Base-by-base conservation (phyloP, 768 basidiomycete species). In the Mycena capillaripes region DNA sequence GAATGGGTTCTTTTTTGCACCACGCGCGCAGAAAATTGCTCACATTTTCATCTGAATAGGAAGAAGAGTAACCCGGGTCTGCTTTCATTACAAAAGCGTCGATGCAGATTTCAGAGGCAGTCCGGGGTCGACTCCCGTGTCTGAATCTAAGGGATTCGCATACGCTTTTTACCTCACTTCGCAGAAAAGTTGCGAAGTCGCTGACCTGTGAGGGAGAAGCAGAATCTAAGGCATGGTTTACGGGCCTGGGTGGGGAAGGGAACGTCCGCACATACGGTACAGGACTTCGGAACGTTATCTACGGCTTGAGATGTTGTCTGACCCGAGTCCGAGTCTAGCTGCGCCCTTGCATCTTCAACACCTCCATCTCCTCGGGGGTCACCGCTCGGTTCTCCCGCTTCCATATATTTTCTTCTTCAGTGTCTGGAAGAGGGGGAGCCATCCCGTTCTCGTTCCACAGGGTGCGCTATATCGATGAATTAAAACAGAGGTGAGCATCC, bases 361-460 rank as follows among this genome's bases (percentile, higher is more conserved):
- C 65, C 8, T 64, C 55, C 30, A 74, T 63, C 50, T 74, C 73
- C 46, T 50, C 73, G 0, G 59, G 36, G 9, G 68, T 11, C 4
- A 76, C 72, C 11, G 69, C 60, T 11, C 68, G 50, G 44, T 76
- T 73, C 59, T 73, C 72, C 40, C 46, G 61, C 55, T 70, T 70
- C 75, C 75, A 76, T 46, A 76, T 66, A 19, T 34, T 17, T 42
- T 76, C 72, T 42, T 69, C 75, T 14, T 73, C 75, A 19, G 64
- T 63, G 25, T 52, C 32, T 1, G 57, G 48, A 14, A 46, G 29
- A 3, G 75, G 75, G 32, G 75, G 75, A n/a, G 62, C 60, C 44
- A 70, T 50, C 0, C 75, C 75, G 10, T 76, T 73, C 52, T 63
- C 66, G 27, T 68, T 70, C 75, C 72, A 76, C 4, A 76, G 69